Evolutionary conservation across 2,329 filamentous ascomycete genomes (phyloP), one percentile per base, ranked within the genome.

Genomic region (Colletotrichum melonis): DNA sequence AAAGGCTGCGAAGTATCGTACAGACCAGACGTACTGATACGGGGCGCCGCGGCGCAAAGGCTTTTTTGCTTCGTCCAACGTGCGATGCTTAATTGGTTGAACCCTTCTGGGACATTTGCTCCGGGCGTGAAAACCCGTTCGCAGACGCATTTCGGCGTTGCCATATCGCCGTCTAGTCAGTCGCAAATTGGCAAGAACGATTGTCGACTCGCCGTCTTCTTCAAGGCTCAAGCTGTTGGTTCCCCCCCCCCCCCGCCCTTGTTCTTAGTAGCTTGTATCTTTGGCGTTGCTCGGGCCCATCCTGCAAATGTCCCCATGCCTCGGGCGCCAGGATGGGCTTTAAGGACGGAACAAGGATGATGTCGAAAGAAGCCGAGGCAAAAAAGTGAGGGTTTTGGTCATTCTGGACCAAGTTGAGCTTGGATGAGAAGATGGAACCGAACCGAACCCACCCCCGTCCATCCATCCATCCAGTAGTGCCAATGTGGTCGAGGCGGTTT

Each of bases 311-410:
- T n/a, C 19, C 46, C 58, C 59, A 65, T 28, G 60, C 59, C 28
- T 63, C 22, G 64, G 28, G 16, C 35, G 54, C 52, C 52, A 69
- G 52, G 65, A 59, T 59, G 26, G 46, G 8, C 46, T 24, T 28
- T 19, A 68, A 63, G 46, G 38, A 28, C 32, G 9, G 9, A 11
- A 54, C 70, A 69, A 69, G 70, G 70, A 63, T 69, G 70, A 52
- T 56, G 24, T 69, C 66, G 66, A 72, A 22, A 58, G 70, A 64
- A 56, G 70, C 70, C 70, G 70, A 72, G 70, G 70, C 55, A 72
- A 56, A 55, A 46, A 46, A 28, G 16, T 24, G 38, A 54, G 65
- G 28, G 38, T 30, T 49, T 19, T n/a, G 35, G 22, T 28, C 58
- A 26, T 63, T 46, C 28, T n/a, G 8, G 42, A 63, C 30, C 26